Base-by-base conservation (phyloP, 768 basidiomycete species). In the Pisolithus marmoratus region DNA sequence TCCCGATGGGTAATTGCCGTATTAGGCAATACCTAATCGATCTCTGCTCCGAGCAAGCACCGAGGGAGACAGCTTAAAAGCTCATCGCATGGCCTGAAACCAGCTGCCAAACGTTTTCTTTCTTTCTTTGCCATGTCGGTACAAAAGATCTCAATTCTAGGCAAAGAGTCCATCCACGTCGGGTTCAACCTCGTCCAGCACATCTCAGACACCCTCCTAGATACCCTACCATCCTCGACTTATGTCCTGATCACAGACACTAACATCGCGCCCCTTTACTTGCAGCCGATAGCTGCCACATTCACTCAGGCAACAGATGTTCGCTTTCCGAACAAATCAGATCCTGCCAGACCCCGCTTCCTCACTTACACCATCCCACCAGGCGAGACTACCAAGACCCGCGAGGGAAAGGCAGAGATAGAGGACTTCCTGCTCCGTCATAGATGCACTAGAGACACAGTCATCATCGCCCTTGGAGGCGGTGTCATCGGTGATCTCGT, bases 401-500 rank as follows among this genome's bases (percentile, higher is more conserved):
- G 96, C 41, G 80, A 89, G 58, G 90, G 90, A 50, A 98, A 98
- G 69, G 95, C 92, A 2, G 77, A 84, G 53, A 85, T 98, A 59
- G 95, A 98, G 66, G 95, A 99, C 70, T 97, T 86, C 70, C 74
- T 99, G 42, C 75, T 98, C 51, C 74, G 84, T 17, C 83, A 94
- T 61, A 82, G 81, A 67, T 96, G 94, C 64, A 96, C 94, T 2
- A 75, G 96, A 53, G 94, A 95, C 67, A 94, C 89, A 3, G 91
- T 99, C 55, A 75, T 98, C 51, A 71, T 99, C 49, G 95, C 94
- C 0, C 78, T 99, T 22, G 96, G 96, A 29, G 95, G 96, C 31
- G 96, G 96, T 26, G 96, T 99, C 50, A 90, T 99, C 53, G 96
- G 96, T 12, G 95, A 99, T 72, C 76, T 98, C 20, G 85, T 94